Conservation (phyloP, 116 monocot species). For the Papilionanthe hybrid region DNA sequence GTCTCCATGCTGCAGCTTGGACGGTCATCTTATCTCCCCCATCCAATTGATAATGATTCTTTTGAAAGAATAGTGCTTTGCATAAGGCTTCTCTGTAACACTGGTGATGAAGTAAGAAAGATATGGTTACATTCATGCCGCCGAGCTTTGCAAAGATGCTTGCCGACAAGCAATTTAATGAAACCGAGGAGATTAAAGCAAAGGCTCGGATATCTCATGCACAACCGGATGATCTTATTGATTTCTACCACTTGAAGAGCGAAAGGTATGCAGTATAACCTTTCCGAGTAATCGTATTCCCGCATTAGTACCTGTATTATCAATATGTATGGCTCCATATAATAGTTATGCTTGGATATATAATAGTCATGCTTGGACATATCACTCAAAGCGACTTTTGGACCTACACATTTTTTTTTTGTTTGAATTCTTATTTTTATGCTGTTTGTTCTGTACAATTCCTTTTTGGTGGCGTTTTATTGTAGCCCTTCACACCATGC, state of each 20-base stretch:
- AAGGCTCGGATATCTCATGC: constrained; percentile 65
- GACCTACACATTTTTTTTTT: background rate
- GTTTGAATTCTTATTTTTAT: background rate
- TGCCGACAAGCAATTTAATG: constrained; percentile 69
- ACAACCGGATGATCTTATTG: constrained; percentile 85
- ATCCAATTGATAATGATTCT: constrained; percentile 77
- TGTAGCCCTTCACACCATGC: background rate
- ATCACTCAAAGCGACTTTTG: background rate
- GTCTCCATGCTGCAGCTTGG: constrained; percentile 70
- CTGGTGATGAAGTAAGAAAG: constrained; percentile 66
- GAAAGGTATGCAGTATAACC: constrained; percentile 39
- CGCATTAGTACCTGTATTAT: constrained; percentile 10
- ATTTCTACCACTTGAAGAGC: constrained; percentile 85
- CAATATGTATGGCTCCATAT: background rate
- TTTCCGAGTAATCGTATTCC: background rate
- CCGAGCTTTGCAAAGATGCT: constrained; percentile 80
- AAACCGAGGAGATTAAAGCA: constrained; percentile 65
- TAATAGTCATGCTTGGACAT: background rate
- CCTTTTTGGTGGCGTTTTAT: background rate
- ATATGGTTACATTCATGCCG: constrained; percentile 80
- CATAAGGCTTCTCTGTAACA: constrained; percentile 73
- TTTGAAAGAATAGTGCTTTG: constrained; percentile 67
- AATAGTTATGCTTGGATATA: background rate
- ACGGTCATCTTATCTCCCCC: constrained; percentile 57
- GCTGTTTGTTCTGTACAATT: background rate